These are phyloP conservation scores for Aspergillus ibericus DNA, from an alignment of 2,329 filamentous ascomycete genomes.

Conservation along the genomic window DNA sequence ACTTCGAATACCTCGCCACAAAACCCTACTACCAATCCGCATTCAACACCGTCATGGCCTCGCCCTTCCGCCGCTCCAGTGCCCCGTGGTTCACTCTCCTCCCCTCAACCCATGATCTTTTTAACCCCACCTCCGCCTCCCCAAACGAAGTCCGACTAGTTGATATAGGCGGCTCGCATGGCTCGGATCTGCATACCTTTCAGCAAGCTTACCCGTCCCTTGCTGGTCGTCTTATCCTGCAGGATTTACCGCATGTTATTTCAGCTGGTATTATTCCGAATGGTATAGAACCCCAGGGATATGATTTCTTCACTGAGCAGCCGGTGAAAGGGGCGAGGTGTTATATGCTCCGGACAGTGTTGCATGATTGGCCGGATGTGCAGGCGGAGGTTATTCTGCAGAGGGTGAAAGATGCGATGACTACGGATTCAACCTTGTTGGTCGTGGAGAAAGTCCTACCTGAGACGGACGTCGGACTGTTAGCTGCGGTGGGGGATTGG, in stretches of 20 bases:
- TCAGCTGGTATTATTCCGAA: conserved; percentile 12
- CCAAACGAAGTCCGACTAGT: background rate
- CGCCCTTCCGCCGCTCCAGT: background rate
- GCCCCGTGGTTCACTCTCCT: background rate
- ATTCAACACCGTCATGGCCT: conserved; percentile 30
- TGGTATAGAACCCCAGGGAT: background rate
- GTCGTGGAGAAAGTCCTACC: conserved; percentile 17
- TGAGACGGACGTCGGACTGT: background rate
- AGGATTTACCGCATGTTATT: conserved; percentile 3
- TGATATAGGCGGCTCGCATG: conserved; percentile 8
- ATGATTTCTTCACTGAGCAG: conserved; percentile 40
- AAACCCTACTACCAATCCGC: conserved; percentile 19
- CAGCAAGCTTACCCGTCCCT: background rate
- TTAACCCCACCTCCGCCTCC: background rate
- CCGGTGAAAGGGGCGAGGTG: conserved; percentile 42
- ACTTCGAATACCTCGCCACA: conserved; percentile 27
- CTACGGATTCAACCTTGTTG: conserved; percentile 13
- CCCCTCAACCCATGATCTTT: background rate
- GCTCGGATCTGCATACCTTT: background rate
- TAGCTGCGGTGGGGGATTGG: conserved; percentile 10
- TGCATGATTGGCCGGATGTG: conserved; percentile 35
- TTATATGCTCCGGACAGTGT: conserved; percentile 31
- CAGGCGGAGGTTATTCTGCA: conserved; percentile 10
- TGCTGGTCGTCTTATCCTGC: background rate
- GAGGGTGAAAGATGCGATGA: conserved; percentile 17